Evolutionary conservation across 331 rosid genomes (phyloP).

Genomic region (Ulmus americana): DNA sequence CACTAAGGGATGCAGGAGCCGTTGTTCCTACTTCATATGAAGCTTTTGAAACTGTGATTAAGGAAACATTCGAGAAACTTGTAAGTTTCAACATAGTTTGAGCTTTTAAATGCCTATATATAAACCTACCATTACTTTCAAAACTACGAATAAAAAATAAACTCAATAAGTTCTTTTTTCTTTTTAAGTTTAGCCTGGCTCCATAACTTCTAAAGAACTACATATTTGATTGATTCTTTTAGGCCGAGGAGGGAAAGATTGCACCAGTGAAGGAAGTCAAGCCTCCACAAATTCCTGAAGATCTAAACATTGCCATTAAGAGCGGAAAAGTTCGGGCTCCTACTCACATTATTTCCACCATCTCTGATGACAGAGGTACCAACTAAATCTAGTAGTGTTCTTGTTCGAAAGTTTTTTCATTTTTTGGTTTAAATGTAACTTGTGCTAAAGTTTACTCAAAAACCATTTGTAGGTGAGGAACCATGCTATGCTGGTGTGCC

Average conservation of each 20-base stretch:
- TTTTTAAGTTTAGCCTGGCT: slow-evolving; percentile 1
- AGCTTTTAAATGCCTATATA: slow-evolving; percentile 12
- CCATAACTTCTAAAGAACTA: slow-evolving; percentile 17
- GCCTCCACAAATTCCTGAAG: slow-evolving; percentile 98
- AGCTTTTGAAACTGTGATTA: slow-evolving; percentile 68
- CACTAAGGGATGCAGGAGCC: slow-evolving; percentile 92
- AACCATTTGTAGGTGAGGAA: slow-evolving; percentile 62
- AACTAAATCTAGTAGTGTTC: slow-evolving; percentile 14
- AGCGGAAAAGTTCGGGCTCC: slow-evolving; percentile 99
- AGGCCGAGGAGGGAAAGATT: slow-evolving; percentile 71
- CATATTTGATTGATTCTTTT: slow-evolving; percentile 17
- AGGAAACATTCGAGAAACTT: slow-evolving; percentile 81
- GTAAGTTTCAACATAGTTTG: slow-evolving; percentile 38
- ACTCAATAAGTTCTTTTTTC: background rate
- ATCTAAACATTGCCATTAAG: slow-evolving; percentile 72
- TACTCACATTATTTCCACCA: slow-evolving; percentile 93
- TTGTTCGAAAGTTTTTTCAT: background rate
- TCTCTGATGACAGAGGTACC: slow-evolving; percentile 95
- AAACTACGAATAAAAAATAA: background rate
- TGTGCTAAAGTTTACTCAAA: slow-evolving; percentile 26
- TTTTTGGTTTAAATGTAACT: slow-evolving; percentile 9
- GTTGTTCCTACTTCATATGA: slow-evolving; percentile 91
- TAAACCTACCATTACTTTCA: slow-evolving; percentile 12
- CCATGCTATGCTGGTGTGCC: slow-evolving; percentile 45
- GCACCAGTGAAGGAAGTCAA: slow-evolving; percentile 68